Evolutionary conservation across 2,329 filamentous ascomycete genomes (phyloP).

Genomic region (Phialophora expanda): DNA sequence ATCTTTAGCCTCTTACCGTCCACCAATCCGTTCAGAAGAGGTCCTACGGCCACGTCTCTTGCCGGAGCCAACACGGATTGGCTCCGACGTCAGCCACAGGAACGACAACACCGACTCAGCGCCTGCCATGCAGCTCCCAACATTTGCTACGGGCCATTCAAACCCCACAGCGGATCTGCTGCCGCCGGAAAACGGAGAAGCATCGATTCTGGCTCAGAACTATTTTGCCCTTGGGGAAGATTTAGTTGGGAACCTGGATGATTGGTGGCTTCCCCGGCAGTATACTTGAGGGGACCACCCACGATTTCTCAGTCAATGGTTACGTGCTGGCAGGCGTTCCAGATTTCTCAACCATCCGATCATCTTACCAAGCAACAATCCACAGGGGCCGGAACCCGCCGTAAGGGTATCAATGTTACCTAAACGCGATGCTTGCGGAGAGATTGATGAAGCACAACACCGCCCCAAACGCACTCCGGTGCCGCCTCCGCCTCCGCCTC

Average conservation of each 20-base stretch:
- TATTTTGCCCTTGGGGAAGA: constrained; percentile 56
- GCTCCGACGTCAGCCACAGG: constrained; percentile 33
- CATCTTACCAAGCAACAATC: not conserved
- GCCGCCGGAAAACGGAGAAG: constrained; percentile 46
- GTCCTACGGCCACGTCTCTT: constrained; percentile 52
- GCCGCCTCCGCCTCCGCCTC: constrained; percentile 11
- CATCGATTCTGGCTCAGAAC: constrained; percentile 55
- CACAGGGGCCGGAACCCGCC: not conserved
- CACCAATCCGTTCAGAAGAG: constrained; percentile 42
- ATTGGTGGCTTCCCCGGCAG: constrained; percentile 40
- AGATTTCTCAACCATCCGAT: not conserved
- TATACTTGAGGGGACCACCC: not conserved
- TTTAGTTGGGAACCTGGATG: constrained; percentile 48
- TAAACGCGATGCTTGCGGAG: not conserved
- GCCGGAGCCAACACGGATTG: constrained; percentile 51
- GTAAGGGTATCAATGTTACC: not conserved
- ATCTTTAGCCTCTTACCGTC: constrained; percentile 45
- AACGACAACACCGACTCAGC: constrained; percentile 25
- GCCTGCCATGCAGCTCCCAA: not conserved
- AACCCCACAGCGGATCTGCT: not conserved
- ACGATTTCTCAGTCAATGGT: not conserved
- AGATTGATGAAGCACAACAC: not conserved
- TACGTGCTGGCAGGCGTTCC: not conserved
- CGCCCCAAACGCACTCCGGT: not conserved
- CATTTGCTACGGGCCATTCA: not conserved